Evolutionary conservation across 2,329 filamentous ascomycete species (phyloP), one percentile per base, ranked within the genome.

Genomic region (Claviceps maximensis): DNA sequence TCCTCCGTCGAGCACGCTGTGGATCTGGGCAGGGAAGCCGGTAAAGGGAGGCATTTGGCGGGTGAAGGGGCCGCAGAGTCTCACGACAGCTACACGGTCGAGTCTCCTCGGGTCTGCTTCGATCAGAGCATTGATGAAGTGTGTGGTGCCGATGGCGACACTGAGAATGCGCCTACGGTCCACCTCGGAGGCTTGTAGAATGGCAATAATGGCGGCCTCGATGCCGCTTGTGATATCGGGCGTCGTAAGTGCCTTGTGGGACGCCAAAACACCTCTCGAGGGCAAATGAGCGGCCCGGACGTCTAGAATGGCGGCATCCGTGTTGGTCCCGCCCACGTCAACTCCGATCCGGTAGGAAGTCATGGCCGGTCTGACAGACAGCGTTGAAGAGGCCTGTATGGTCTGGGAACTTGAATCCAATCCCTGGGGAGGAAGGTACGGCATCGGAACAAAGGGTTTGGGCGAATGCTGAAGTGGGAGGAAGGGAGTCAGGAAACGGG

Each of bases 191-290:
- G 65, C 63, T 4, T 57, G 55, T 4, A 78, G 59, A 0, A 77
- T 69, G 10, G 68, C 67, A 12, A 64, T 58, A 53, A 77, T 73
- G n/a, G 73, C 72, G 10, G 61, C 59, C 55, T 72, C 67, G 29
- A 78, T 75, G 21, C 75, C 75, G 50, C 65, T 67, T 38, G 74
- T 76, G 40, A 76, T 74, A 58, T 77, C 71, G n/a, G 67, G 57
- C 1, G 74, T 77, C 0, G 75, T 78, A 1, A 72, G 63, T 3
- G 74, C 69, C 60, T 78, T 78, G 61, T 71, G 66, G 17, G 71
- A 74, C 4, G 73, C 72, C 4, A 73, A 59, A 9, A 76, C 70
- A 23, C 71, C 71, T 42, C 70, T 67, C 19, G 62, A 64, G 2
- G 66, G 62, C 19, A 59, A 60, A 50, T 67, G 60, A 8, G 61